A percentile compares a stretch with the other conserved stretches of the same genome.
These are phyloP conservation scores for Rubus parviflorus DNA, from an alignment of 306 rosid species.

Conservation along the genomic window DNA sequence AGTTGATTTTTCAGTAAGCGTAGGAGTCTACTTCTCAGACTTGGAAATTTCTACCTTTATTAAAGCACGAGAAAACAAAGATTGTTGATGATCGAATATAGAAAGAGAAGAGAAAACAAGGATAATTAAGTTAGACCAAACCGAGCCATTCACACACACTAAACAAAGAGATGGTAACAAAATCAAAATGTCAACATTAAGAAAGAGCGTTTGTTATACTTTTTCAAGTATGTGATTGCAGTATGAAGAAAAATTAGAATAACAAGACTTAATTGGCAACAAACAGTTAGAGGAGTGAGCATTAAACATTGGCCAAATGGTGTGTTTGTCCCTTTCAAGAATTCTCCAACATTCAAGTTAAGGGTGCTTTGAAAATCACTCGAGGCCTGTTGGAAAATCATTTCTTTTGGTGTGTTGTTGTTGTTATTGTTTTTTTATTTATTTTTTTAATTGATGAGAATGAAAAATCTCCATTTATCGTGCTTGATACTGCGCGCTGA, in stretches of 20 bases:
- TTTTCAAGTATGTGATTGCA: not conserved
- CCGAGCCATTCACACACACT: not conserved
- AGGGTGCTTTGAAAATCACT: not conserved
- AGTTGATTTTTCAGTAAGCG: not conserved
- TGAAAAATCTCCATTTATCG: not conserved
- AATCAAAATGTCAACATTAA: not conserved
- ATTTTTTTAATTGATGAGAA: not conserved
- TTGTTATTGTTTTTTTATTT: not conserved
- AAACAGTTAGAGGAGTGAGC: not conserved
- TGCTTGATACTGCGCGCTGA: no score
- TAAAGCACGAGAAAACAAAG: slow-evolving; percentile 1
- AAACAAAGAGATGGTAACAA: not conserved
- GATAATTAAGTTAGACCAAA: not conserved
- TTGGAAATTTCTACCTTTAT: not conserved
- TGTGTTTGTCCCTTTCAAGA: not conserved
- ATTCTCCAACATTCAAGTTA: not conserved
- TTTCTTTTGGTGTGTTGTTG: not conserved
- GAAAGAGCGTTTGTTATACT: not conserved
- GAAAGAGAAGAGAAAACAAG: not conserved
- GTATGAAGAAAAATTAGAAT: not conserved
- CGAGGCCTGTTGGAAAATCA: not conserved
- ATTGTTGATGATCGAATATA: not conserved
- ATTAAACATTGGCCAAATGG: not conserved
- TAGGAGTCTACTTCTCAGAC: not conserved
- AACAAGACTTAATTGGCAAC: not conserved